Evolutionary conservation across 1,284 basidiomycete species (phyloP).

Genomic region (Puccinia triticina): DNA sequence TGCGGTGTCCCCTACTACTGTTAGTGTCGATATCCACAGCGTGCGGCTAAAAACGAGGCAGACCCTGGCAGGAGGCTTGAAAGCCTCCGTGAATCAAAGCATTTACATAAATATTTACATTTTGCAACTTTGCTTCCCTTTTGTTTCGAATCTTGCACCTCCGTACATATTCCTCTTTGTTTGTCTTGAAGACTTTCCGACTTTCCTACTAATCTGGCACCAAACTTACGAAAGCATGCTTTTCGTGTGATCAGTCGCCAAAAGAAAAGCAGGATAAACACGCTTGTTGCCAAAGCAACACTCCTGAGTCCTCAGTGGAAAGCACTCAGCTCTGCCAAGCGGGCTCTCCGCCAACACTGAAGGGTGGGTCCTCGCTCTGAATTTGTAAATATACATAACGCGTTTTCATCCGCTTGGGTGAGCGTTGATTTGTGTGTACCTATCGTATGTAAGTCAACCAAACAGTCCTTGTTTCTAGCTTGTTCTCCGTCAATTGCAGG

Average conservation of each 20-base stretch:
- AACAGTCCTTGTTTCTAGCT: background rate
- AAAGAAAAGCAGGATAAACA: constrained; percentile 15
- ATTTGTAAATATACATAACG: background rate
- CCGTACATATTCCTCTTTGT: background rate
- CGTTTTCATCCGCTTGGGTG: background rate
- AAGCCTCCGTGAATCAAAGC: background rate
- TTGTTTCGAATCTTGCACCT: background rate
- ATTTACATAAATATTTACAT: background rate
- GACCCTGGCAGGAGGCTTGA: too few relatives aligned
- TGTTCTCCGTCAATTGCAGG: too few relatives aligned
- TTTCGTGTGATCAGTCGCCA: constrained; percentile 14
- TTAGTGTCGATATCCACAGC: too few relatives aligned
- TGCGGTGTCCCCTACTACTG: too few relatives aligned
- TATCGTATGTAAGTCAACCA: background rate
- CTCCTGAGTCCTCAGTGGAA: background rate
- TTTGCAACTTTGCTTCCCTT: background rate
- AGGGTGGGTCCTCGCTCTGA: background rate
- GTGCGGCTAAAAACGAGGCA: too few relatives aligned
- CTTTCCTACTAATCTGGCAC: background rate
- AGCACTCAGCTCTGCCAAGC: background rate
- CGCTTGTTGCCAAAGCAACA: background rate
- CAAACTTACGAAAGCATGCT: background rate
- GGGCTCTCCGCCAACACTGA: background rate
- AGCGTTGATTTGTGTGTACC: background rate
- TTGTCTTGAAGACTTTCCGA: background rate